Base-by-base conservation (phyloP, 352 stramenopile genomes). In the Globisporangium barbulae region DNA sequence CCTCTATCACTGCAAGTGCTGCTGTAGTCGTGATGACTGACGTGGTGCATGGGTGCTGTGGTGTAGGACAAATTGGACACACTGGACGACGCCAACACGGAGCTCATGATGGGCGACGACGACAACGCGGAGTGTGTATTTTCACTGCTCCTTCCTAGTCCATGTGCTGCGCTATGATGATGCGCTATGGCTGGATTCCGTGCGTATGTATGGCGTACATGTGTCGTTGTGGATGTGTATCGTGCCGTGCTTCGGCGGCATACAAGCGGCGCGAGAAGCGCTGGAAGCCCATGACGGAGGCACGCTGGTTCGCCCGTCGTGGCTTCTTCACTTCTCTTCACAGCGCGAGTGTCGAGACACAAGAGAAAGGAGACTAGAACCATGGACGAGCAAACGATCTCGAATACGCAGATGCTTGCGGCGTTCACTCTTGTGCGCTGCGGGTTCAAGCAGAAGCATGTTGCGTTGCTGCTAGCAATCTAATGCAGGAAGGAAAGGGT, bases 21-120 rank as follows among this genome's bases (percentile, higher is more conserved):
- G 9, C 21, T 52, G 45, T n/a, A 19, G 21, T 17, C 17, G 45
- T 19, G 0, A 17, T 52, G 17, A 10, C 37, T 48, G 42, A 56
- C 31, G 15, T 3, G 33, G 12, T 39, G 21, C n/a, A 5, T 22
- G 19, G 25, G 21, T 13, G 47, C 22, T 59, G 13, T 28, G 10
- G n/a, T 41, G 35, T 62, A 97, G 89, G 96, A 98, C 82, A 90
- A 96, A 48, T 67, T 98, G 44, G 96, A 99, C 73, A 96, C 95
- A 62, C 75, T 99, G 55, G 96, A 99, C 67, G 97, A 99, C 76
- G 97, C 97, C 49, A 97, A 90, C 53, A 98, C 97, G 63, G 97
- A 99, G 85, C 85, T 99, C 42, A 98, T 98, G 96, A 98, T 98
- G 93, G 85, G 83, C 57, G 86, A 95, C 53, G 88, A 85, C 67